Conservation (phyloP, 352 stramenopile species). For the Plasmopara muralis region DNA sequence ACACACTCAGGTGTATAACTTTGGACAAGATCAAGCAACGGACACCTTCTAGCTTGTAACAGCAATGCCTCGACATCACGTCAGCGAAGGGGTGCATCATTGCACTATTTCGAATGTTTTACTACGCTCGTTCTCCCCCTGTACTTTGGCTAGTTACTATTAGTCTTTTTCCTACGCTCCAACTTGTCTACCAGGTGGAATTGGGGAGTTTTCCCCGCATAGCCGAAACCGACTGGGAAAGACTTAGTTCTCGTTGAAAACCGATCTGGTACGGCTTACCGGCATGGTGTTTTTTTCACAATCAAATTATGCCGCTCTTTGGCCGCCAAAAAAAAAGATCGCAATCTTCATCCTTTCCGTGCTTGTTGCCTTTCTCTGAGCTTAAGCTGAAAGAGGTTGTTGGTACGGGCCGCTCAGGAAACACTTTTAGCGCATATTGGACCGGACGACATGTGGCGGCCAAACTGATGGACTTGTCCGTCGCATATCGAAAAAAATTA, state of each 20-base stretch:
- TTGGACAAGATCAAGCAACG: no score
- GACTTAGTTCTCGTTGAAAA: not conserved
- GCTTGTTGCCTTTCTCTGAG: constrained; percentile 34
- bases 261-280: not conserved
- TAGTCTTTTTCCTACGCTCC: no score
- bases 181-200: no score
- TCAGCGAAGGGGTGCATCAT: no score
- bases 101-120: no score
- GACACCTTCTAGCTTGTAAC: no score
- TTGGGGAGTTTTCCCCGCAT: no score
- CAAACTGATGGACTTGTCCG: constrained; percentile 42
- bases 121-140: no score
- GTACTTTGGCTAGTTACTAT: no score
- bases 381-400: constrained; percentile 38
- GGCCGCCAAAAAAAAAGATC: constrained; percentile 17
- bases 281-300: not conserved
- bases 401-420: constrained; percentile 42
- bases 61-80: no score
- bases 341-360: constrained; percentile 11
- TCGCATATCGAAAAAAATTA: constrained; percentile 17
- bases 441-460: constrained; percentile 40
- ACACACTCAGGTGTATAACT: no score
- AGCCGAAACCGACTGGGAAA: no score
- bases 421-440: constrained; percentile 51
- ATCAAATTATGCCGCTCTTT: constrained; percentile 15